These are phyloP conservation scores for Mycosphaerella arachidis DNA, from an alignment of 2,329 filamentous ascomycete genomes.

Conservation along the genomic window DNA sequence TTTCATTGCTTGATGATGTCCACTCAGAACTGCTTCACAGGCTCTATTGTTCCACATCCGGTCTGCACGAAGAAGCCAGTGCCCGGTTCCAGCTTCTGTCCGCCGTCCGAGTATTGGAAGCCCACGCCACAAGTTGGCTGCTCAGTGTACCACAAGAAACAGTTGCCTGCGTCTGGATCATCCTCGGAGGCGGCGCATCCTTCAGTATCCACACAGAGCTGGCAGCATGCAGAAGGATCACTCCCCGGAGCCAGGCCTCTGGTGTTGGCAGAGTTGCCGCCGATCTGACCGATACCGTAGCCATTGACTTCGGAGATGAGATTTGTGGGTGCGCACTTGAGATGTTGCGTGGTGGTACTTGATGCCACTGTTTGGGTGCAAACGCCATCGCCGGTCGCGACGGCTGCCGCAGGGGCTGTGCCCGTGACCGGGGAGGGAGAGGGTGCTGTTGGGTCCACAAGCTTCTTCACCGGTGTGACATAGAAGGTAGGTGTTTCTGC, in stretches of 20 bases:
- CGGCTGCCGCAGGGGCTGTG: conserved; percentile 6
- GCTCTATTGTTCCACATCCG: conserved; percentile 24
- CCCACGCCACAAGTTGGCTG: conserved; percentile 23
- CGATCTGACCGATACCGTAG: conserved; percentile 22
- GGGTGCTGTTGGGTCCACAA: conserved; percentile 4
- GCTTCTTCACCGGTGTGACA: conserved; percentile 14
- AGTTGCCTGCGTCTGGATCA: conserved; percentile 26
- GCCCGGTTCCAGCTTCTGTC: conserved; percentile 18
- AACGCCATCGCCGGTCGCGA: conserved; percentile 8
- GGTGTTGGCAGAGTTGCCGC: conserved; percentile 21
- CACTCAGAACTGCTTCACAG: conserved; percentile 7
- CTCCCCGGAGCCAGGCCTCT: conserved; percentile 21
- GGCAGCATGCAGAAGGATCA: conserved; percentile 27
- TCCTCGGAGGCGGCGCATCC: conserved; percentile 25
- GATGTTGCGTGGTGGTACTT: conserved; percentile 26
- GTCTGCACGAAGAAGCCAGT: conserved; percentile 24
- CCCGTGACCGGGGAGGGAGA: not conserved
- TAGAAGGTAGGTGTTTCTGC: conserved; percentile 17
- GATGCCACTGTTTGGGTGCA: conserved; percentile 23
- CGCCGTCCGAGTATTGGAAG: conserved; percentile 22
- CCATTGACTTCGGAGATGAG: conserved; percentile 22
- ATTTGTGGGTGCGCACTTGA: conserved; percentile 28
- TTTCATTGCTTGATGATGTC: conserved; percentile 1
- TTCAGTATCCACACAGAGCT: conserved; percentile 24
- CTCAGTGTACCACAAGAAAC: conserved; percentile 26